Evolutionary conservation across 805 yeast species (phyloP).

Genomic region (Candida xiaguanensis): DNA sequence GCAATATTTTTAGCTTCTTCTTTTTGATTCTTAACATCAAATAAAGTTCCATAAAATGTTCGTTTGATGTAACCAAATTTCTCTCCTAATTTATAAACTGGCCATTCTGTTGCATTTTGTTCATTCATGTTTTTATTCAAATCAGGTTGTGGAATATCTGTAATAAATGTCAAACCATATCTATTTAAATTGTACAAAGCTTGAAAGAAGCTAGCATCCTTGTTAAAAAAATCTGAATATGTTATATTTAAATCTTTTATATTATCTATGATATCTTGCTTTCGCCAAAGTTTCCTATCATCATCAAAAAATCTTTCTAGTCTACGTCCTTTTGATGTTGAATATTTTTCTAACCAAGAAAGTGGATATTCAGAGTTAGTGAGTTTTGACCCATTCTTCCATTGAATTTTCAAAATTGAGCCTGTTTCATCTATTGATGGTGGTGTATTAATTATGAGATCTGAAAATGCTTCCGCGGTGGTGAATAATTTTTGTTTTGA

Average conservation of each 20-base stretch:
- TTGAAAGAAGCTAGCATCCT: conserved; percentile 28
- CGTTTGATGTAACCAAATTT: conserved; percentile 65
- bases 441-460: conserved; percentile 32
- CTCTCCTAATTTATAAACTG: conserved; percentile 38
- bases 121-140: conserved; percentile 29
- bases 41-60: conserved; percentile 69
- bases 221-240: conserved; percentile 39
- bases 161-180: conserved; percentile 55
- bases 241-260: conserved; percentile 19
- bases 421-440: conserved; percentile 27
- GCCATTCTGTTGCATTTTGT: conserved; percentile 39
- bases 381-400: conserved; percentile 26
- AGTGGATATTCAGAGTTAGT: conserved; percentile 37
- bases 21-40: conserved; percentile 54
- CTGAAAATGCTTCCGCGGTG: conserved; percentile 45
- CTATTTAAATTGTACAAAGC: conserved; percentile 46
- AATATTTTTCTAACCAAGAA: conserved; percentile 44
- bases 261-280: conserved; percentile 20
- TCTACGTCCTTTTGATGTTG: conserved; percentile 28
- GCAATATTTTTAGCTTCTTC: conserved; percentile 62
- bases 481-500: conserved; percentile 63
- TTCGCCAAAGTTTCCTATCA: conserved; percentile 39
- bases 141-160: conserved; percentile 47
- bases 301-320: conserved; percentile 34
- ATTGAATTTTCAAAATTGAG: conserved; percentile 35